Base-by-base conservation (phyloP, 495 filamentous ascomycete genomes). In the Penicillium canescens region DNA sequence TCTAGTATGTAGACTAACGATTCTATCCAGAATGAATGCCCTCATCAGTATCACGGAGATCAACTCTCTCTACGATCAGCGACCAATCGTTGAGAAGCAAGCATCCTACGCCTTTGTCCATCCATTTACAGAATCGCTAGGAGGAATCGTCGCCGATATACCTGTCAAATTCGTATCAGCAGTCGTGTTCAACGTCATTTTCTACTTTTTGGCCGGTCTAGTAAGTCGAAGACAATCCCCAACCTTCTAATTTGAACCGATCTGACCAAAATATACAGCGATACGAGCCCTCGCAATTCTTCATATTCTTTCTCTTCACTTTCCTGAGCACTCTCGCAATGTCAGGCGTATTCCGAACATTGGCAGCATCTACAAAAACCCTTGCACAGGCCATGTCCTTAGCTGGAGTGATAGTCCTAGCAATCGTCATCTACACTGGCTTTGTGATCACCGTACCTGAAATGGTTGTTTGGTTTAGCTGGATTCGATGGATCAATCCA, bases 41-140 rank as follows among this genome's bases (percentile, higher is more conserved):
- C 70, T 84, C 9, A 80, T 74, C 47, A 74, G 67, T 57, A 69
- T 82, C 13, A 72, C 78, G 0, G 85, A 90, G 59, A 86, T 88
- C 61, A 83, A 82, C 42, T 77, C 63, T 10, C 73, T 85, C 12
- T 86, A 85, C 50, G 72, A 74, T 6, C 81, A 86, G 61, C 74
- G 83, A 16, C 80, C 83, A 20, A 82, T 88, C 33, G 79, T 89
- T 14, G 81, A 85, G 42, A 87, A 88, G 60, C 86, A 88, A 53
- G 74, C 75, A 0, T 80, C 77, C 1, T 88, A 85, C 54, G 80
- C 82, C n/a, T 83, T 88, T 61, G 86, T 86, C 18, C 82, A 82
- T 49, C 85, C 86, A 0, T 78, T 78, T 33, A 74, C 83, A 3
- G 84, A 87, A 56, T 79, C 81, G 0, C 58, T 84, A 4, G 85